Evolutionary conservation across 768 basidiomycete species (phyloP).

Genomic region (Naganishia antarctica): DNA sequence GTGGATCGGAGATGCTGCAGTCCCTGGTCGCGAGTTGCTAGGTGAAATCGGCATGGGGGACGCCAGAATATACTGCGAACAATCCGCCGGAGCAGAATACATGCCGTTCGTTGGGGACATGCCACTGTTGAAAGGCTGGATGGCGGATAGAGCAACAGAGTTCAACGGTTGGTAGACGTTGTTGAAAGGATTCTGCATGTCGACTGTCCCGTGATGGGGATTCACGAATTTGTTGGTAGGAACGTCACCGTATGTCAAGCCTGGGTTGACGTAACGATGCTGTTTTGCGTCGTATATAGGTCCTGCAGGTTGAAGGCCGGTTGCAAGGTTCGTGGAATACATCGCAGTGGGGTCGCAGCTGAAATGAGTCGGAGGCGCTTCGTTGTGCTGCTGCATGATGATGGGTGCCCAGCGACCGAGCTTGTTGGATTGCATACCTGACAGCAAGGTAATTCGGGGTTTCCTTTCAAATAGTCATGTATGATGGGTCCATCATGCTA

Average conservation of each 20-base stretch:
- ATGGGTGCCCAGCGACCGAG: no score
- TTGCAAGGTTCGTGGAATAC: not conserved
- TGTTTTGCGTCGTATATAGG: constrained; percentile 1
- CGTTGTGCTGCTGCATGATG: not conserved
- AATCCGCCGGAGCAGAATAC: not conserved
- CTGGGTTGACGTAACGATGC: not conserved
- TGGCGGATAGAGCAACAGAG: not conserved
- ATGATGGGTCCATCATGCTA: no score
- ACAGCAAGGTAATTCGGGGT: no score
- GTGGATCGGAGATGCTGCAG: not conserved
- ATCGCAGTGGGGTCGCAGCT: not conserved
- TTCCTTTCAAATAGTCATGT: no score
- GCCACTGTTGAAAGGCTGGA: constrained; percentile 1
- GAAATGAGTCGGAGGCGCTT: not conserved
- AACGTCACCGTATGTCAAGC: not conserved
- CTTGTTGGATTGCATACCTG: no score
- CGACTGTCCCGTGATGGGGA: not conserved
- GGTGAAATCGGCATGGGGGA: not conserved
- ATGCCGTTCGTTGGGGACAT: not conserved
- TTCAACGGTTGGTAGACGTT: constrained; percentile 2
- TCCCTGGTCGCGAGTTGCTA: not conserved
- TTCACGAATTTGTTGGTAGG: not conserved
- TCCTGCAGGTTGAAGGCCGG: constrained; percentile 4
- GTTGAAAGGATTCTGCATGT: constrained; percentile 3
- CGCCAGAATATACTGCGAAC: not conserved